These are phyloP conservation scores for Gliomastix tumulicola DNA, from an alignment of 2,329 filamentous ascomycete species.

Conservation along the genomic window DNA sequence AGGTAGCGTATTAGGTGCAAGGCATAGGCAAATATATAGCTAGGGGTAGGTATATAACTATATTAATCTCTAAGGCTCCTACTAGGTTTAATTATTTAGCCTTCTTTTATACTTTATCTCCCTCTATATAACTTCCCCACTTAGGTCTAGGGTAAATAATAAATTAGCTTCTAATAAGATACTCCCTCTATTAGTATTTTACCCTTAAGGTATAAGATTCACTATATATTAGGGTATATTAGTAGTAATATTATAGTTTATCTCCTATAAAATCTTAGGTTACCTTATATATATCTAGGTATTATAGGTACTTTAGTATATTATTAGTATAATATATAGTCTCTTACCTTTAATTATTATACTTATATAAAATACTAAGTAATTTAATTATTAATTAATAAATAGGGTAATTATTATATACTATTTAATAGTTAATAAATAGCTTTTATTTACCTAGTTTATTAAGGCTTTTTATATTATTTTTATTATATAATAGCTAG, in stretches of 20 bases:
- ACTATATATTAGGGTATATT: neutral
- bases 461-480: neutral
- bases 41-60: no score
- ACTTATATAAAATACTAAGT: neutral
- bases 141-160: neutral
- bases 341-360: neutral
- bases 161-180: neutral
- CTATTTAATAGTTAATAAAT: neutral
- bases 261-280: neutral
- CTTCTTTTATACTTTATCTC: neutral
- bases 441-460: neutral
- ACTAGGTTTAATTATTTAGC: neutral
- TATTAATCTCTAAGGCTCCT: no score
- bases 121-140: no score
- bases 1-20: no score
- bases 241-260: neutral
- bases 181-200: neutral
- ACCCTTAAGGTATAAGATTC: neutral
- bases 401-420: neutral
- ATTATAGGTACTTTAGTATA: neutral
- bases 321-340: neutral
- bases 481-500: neutral
- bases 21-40: no score
- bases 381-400: neutral
- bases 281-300: neutral